These are phyloP conservation scores for Blastocystis sp. DNA, from an alignment of 352 stramenopile species.

Conservation along the genomic window DNA sequence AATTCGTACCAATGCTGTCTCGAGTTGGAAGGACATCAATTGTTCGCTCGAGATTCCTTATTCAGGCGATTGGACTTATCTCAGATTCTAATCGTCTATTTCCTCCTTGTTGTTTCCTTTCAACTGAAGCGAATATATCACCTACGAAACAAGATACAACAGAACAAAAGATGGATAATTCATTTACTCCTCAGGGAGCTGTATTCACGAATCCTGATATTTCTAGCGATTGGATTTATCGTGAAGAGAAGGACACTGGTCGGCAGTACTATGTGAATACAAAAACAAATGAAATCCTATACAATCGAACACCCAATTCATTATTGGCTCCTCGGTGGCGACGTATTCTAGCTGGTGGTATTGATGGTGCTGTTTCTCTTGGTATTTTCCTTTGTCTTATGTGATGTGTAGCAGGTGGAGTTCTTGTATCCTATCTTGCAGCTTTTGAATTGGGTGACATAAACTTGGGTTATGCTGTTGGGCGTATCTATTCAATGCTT, in stretches of 20 bases:
- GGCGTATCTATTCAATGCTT: background rate
- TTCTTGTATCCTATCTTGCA: conserved; percentile 8
- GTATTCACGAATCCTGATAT: conserved; percentile 37
- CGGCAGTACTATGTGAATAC: conserved; percentile 29
- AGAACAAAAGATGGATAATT: background rate
- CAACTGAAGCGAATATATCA: background rate
- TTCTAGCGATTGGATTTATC: conserved; percentile 19
- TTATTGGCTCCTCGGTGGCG: background rate
- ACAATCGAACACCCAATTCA: conserved; percentile 3
- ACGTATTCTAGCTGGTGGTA: conserved; percentile 7
- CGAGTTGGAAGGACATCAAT: background rate
- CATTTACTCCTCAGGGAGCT: conserved; percentile 32
- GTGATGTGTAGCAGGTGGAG: conserved; percentile 10
- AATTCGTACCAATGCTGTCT: background rate
- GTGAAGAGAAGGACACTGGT: conserved; percentile 30
- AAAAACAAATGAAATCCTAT: conserved; percentile 27
- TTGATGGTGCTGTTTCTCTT: background rate
- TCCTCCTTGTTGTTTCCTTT: background rate
- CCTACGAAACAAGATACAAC: background rate
- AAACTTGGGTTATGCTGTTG: background rate
- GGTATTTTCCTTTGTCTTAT: background rate
- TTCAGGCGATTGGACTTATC: background rate
- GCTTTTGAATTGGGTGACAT: conserved; percentile 33
- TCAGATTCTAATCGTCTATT: background rate
- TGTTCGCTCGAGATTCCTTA: background rate